A percentile compares a stretch with the other conserved stretches of the same genome.
These are phyloP conservation scores for Yamadazyma pseudoaaseri DNA, from an alignment of 1,139 yeast genomes.

Conservation along the genomic window DNA sequence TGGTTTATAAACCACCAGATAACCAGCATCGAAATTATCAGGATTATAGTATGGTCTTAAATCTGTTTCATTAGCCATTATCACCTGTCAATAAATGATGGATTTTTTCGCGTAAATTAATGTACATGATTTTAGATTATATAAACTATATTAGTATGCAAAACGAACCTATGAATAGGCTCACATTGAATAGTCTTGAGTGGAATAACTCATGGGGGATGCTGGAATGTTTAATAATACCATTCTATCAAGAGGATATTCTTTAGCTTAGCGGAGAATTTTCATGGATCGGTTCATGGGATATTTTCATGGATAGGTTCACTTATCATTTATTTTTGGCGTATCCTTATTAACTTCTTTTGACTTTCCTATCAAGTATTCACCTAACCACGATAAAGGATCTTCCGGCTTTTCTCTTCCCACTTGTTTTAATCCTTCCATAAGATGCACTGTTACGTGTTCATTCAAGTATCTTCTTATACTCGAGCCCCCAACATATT, in stretches of 20 bases:
- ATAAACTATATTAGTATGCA: not conserved
- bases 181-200: no score
- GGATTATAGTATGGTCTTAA: slow-evolving; percentile 76
- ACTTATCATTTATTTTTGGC: no score
- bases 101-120: slow-evolving; percentile 1
- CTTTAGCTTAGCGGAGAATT: no score
- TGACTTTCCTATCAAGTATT: slow-evolving; percentile 56
- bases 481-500: slow-evolving; percentile 78
- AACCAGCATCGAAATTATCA: slow-evolving; percentile 66
- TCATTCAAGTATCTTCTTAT: slow-evolving; percentile 75
- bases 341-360: no score
- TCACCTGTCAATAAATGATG: slow-evolving; percentile 1
- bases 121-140: not conserved
- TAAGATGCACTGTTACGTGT: slow-evolving; percentile 62
- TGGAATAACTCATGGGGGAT: no score
- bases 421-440: slow-evolving; percentile 67
- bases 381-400: slow-evolving; percentile 71
- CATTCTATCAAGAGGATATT: no score
- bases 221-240: no score
- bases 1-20: slow-evolving; percentile 58
- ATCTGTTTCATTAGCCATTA: slow-evolving; percentile 12
- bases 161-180: no score
- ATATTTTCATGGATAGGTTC: no score
- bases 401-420: slow-evolving; percentile 61
- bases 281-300: no score